Evolutionary conservation across 257 asterid genomes (phyloP).

Genomic region (Buddleja alternifolia): DNA sequence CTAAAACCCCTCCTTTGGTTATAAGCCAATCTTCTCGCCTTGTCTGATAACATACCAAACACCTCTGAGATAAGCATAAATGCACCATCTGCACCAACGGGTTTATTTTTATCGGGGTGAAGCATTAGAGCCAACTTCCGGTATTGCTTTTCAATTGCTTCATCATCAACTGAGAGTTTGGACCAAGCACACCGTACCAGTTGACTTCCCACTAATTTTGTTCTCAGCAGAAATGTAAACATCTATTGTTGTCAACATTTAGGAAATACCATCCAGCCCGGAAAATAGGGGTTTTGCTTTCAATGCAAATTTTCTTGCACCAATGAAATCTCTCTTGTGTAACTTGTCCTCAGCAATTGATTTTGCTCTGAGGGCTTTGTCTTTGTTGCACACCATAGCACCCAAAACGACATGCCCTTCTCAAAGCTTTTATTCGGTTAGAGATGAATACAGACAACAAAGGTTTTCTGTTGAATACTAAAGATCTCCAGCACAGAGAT

Average conservation of each 20-base stretch:
- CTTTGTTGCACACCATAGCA: slow-evolving; percentile 66
- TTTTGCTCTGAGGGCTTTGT: slow-evolving; percentile 63
- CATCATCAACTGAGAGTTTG: slow-evolving; percentile 57
- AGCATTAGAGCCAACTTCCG: slow-evolving; percentile 59
- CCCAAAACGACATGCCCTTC: background rate
- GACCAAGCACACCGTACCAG: slow-evolving; percentile 67
- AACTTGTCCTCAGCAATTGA: slow-evolving; percentile 67
- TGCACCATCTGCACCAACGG: slow-evolving; percentile 64
- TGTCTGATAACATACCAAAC: slow-evolving; percentile 60
- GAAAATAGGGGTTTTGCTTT: slow-evolving; percentile 68
- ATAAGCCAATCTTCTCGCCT: slow-evolving; percentile 50
- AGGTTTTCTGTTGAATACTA: background rate
- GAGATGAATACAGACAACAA: slow-evolving; percentile 13
- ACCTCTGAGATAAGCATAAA: slow-evolving; percentile 63
- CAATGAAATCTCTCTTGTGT: slow-evolving; percentile 50
- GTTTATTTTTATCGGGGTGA: slow-evolving; percentile 67
- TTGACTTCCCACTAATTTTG: slow-evolving; percentile 60
- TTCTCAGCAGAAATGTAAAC: slow-evolving; percentile 56
- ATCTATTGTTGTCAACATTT: slow-evolving; percentile 51
- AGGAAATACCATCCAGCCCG: slow-evolving; percentile 54
- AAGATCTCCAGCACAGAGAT: slow-evolving; percentile 16
- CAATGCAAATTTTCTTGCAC: slow-evolving; percentile 61
- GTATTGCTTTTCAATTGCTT: slow-evolving; percentile 55
- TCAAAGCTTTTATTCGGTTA: background rate
- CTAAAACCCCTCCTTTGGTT: slow-evolving; percentile 46